A percentile compares a stretch with the other conserved stretches of the same genome.
These are phyloP conservation scores for Saprolegnia diclina DNA, from an alignment of 352 stramenopile genomes.

Conservation along the genomic window DNA sequence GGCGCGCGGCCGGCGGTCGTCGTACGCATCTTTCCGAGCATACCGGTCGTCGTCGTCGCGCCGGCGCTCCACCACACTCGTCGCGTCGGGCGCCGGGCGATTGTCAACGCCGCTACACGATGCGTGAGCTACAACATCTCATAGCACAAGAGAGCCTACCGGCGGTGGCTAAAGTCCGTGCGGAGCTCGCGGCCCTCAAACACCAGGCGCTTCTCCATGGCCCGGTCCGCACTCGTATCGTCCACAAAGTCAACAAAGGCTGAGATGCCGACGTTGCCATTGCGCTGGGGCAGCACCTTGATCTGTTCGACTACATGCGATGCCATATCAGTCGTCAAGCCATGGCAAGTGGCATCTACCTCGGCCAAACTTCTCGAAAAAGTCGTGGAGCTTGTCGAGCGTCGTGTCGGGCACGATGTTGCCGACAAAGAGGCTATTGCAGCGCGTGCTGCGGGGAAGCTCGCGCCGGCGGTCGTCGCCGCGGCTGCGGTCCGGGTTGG, in stretches of 20 bases:
- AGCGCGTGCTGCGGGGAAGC: conserved; percentile 9
- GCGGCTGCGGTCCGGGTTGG: conserved; percentile 22
- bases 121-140: neutral
- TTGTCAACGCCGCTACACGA: neutral
- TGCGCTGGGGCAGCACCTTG: conserved; percentile 47
- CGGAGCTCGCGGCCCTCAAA: conserved; percentile 19
- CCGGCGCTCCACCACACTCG: neutral
- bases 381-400: conserved; percentile 50
- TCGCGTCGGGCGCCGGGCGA: neutral
- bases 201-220: neutral
- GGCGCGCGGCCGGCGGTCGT: neutral
- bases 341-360: conserved; percentile 26
- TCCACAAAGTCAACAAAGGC: conserved; percentile 57
- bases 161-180: conserved; percentile 24
- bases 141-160: neutral
- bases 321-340: neutral
- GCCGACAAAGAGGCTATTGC: conserved; percentile 51
- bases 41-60: neutral
- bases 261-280: conserved; percentile 48
- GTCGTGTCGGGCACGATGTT: conserved; percentile 61
- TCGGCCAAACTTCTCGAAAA: conserved; percentile 52
- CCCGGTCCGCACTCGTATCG: conserved; percentile 30
- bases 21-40: neutral
- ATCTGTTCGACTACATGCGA: conserved; percentile 45
- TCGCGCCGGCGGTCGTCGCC: conserved; percentile 12